Conservation (phyloP, 1,139 yeast species). For the Hyphopichia buzzinii region DNA sequence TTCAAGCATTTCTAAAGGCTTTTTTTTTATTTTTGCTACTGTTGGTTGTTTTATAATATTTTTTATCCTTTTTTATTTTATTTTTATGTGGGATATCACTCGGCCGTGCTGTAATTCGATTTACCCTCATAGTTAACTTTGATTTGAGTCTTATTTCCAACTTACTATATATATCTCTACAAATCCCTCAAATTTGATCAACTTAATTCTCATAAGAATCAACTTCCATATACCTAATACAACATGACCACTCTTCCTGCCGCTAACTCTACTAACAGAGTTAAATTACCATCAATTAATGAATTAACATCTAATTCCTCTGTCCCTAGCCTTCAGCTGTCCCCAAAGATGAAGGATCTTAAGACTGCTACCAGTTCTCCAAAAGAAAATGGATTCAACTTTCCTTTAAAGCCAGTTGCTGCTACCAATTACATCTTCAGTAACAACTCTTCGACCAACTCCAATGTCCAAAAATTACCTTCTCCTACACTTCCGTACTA, state of each 20-base stretch:
- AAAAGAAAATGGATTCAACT: constrained; percentile 8
- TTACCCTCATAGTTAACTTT: too few relatives aligned
- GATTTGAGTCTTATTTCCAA: too few relatives aligned
- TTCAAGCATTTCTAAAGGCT: too few relatives aligned
- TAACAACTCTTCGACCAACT: background rate
- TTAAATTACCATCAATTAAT: constrained; percentile 34
- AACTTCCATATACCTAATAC: too few relatives aligned
- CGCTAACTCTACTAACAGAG: constrained; percentile 3
- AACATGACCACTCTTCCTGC: background rate
- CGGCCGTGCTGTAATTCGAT: background rate
- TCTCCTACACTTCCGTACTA: constrained; percentile 12
- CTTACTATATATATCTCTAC: too few relatives aligned
- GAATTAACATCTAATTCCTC: constrained; percentile 29
- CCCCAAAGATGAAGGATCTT: constrained; percentile 8
- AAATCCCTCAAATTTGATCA: too few relatives aligned
- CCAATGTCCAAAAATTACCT: constrained; percentile 13
- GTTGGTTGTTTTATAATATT: background rate
- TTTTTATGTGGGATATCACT: background rate
- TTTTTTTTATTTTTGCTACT: background rate
- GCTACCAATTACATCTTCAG: constrained; percentile 15
- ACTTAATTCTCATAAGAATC: too few relatives aligned
- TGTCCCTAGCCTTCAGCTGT: constrained; percentile 3
- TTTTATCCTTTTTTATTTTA: background rate
- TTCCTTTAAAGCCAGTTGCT: constrained; percentile 12
- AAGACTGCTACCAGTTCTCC: constrained; percentile 2